Evolutionary conservation across 2,329 filamentous ascomycete genomes (phyloP), one percentile per base, ranked within the genome.

Genomic region (Diaporthe longicolla): DNA sequence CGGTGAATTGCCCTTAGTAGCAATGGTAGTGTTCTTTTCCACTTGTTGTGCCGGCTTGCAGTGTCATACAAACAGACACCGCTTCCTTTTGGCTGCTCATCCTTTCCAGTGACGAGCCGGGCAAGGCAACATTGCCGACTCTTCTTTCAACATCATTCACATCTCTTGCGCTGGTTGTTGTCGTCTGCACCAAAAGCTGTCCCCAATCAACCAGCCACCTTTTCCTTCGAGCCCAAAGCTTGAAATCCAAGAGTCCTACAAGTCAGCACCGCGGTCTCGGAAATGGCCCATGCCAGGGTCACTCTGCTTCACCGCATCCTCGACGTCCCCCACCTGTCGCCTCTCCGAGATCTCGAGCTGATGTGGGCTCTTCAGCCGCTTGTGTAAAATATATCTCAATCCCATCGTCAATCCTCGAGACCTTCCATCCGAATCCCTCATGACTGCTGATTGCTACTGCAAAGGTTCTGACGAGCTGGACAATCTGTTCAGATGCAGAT

Each of bases 391-490:
- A 52, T 75, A 75, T 45, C 74, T 85, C 80, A 85, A 85, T 81
- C 87, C 87, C 79, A 88, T 82, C 81, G 90, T 87, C 90, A 93
- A 89, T 92, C 91, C 91, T 91, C 88, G 91, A 84, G 88, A 85
- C 81, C 83, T 81, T 79, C 81, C 80, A 26, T 54, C 63, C 13
- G 89, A 89, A 85, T 92, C 93, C 90, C 93, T 95, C 93, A 92
- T 95, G 93, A 94, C 93, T 89, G 93, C 92, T 95, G 91, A 90
- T 91, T 92, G 89, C 90, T 97, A 98, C 94, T 98, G 96, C 69
- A 99, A 88, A 77, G 97, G 97, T 84, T 99, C 97, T 35, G 95
- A 98, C 50, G 95, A 98, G 78, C 95, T 98, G 57, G 95, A 98
- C 35, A 99, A 89, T 72, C 97, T 92, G 86, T 99, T 99, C 68